Evolutionary conservation across 108 stramenopile genomes (phyloP), one percentile per base, ranked within the genome.

Genomic region (Cyclotella atomus): DNA sequence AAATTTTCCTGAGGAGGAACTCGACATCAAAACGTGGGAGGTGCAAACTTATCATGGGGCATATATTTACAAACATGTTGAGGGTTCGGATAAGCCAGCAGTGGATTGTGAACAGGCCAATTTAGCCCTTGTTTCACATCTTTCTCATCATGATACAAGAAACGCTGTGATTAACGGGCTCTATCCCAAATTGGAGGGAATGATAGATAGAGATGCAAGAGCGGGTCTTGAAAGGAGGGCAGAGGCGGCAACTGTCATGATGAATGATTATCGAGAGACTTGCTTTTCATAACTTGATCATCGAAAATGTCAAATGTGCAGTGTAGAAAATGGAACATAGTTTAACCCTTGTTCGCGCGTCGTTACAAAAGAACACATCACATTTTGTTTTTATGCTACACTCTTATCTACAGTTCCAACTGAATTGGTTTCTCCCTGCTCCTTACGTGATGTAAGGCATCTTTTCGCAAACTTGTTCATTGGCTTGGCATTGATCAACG

Each of bases 401-500:
- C n/a, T n/a, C n/a, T n/a, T n/a, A n/a, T n/a, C n/a, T n/a, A n/a
- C n/a, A n/a, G n/a, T n/a, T n/a, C n/a, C n/a, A 41, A 41, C 38
- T 41, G 38, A 41, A 41, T 41, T 41, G 12, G 38, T 7, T 41
- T 41, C 38, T 49, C n/a, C n/a, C 47, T 16, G 4, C 56, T 3
- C 56, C 14, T 14, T n/a, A n/a, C 56, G 15, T 4, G 56, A 57
- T 20, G 17, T 61, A 21, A 23, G 10, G 36, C 20, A 43, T 24
- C 28, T 61, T 15, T 38, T 35, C 5, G 30, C 41, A 30, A 16
- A 43, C 36, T 16, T 28, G n/a, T 46, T 9, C 36, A 75, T 49
- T 14, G 59, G 36, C 0, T 44, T 68, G 20, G 60, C 67, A 62
- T 62, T 61, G 19, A 73, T 54, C 21, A 73, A 23, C 53, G 73